Conservation (phyloP, 371 early-diverging fungal genomes). For the Conidiobolus incongruus region DNA sequence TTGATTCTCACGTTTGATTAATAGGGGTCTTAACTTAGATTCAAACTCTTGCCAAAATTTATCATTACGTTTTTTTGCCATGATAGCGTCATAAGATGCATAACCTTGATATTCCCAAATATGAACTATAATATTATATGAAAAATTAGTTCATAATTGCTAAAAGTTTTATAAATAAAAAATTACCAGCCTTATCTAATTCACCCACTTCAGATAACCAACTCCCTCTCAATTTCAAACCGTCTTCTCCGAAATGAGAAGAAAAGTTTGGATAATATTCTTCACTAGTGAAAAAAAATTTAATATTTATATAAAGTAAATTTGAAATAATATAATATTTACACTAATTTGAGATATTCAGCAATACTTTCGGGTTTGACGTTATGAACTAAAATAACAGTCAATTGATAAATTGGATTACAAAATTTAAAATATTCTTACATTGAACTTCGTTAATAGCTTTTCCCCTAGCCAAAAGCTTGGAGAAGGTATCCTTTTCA, state of each 20-base stretch:
- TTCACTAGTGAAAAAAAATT: constrained; percentile 12
- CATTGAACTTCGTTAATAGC: constrained; percentile 69
- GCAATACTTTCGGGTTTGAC: constrained; percentile 66
- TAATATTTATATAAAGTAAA: background rate
- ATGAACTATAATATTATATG: constrained; percentile 24
- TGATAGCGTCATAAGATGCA: constrained; percentile 39
- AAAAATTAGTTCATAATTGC: background rate
- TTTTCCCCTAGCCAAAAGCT: constrained; percentile 54
- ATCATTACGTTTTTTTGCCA: no score
- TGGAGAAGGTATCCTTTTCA: constrained; percentile 5
- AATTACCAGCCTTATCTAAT: constrained; percentile 55
- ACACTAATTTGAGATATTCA: constrained; percentile 52
- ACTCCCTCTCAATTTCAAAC: constrained; percentile 64
- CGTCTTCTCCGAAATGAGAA: constrained; percentile 39
- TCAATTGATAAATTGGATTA: background rate
- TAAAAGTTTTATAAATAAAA: no score
- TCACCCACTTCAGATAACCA: constrained; percentile 72
- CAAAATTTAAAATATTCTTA: constrained; percentile 12
- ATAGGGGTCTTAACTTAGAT: constrained; percentile 38
- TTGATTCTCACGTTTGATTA: constrained; percentile 51
- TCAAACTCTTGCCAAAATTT: no score
- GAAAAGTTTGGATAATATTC: constrained; percentile 42
- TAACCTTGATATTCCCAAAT: constrained; percentile 88
- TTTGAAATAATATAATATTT: constrained; percentile 4
- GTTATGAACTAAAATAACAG: constrained; percentile 42